These are phyloP conservation scores for Rhypophila decipiens DNA, from an alignment of 495 filamentous ascomycete species.

Conservation along the genomic window DNA sequence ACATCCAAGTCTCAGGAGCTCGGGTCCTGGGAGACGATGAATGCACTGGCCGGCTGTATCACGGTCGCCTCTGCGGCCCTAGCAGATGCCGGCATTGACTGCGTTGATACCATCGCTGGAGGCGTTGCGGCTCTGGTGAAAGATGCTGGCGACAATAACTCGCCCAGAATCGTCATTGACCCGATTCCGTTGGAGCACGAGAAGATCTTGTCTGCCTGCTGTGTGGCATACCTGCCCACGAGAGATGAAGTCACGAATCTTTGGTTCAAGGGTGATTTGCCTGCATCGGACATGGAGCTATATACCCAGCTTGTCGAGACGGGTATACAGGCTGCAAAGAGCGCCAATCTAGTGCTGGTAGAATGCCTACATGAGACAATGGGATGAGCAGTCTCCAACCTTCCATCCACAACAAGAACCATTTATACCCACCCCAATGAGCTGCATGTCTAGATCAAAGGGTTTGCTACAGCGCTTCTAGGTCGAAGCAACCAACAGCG, in stretches of 20 bases:
- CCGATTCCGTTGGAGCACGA: slow-evolving; percentile 75
- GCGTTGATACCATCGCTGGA: slow-evolving; percentile 81
- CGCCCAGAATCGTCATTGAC: slow-evolving; percentile 64
- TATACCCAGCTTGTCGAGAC: slow-evolving; percentile 37
- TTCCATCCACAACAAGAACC: no score
- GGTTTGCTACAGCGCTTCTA: no score
- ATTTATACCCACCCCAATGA: no score
- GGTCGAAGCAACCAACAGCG: no score
- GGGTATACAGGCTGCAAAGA: slow-evolving; percentile 37
- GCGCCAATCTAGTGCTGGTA: slow-evolving; percentile 36
- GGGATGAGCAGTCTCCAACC: slow-evolving; percentile 14
- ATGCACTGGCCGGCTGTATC: slow-evolving; percentile 83
- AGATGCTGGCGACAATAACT: slow-evolving; percentile 23
- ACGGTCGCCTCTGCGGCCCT: slow-evolving; percentile 94
- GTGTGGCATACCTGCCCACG: slow-evolving; percentile 81
- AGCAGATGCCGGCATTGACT: slow-evolving; percentile 92
- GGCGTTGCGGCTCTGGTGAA: slow-evolving; percentile 78
- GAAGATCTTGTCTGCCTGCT: slow-evolving; percentile 71
- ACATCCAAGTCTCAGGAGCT: slow-evolving; percentile 47
- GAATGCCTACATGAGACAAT: slow-evolving; percentile 32
- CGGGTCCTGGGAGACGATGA: slow-evolving; percentile 68
- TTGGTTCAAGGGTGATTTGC: slow-evolving; percentile 75
- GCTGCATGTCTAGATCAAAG: no score
- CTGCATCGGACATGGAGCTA: slow-evolving; percentile 29
- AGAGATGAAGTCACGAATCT: slow-evolving; percentile 90